phyloP scores from a whole-genome alignment of 1,284 basidiomycete genomes.

The Blastosporella zonata region DNA sequence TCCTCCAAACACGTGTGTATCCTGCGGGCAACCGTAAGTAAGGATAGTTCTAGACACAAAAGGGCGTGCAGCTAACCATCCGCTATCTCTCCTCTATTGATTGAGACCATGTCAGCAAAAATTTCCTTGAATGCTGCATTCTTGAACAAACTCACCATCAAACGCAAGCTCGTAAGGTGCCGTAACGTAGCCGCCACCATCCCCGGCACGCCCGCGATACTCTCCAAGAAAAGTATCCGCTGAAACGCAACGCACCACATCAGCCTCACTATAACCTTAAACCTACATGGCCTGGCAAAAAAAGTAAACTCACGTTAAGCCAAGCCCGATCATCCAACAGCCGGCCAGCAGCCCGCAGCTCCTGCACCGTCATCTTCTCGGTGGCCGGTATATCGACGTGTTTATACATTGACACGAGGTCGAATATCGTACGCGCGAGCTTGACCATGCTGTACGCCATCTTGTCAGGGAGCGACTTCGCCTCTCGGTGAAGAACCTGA shows the following conservation, averaged over 20 bases:
- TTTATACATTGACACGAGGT: slow-evolving; percentile 79
- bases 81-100: slow-evolving; percentile 75
- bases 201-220: slow-evolving; percentile 89
- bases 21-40: slow-evolving; percentile 25
- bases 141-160: slow-evolving; percentile 56
- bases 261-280: too few species aligned
- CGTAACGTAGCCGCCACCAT: slow-evolving; percentile 90
- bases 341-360: slow-evolving; percentile 72
- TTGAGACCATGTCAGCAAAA: not conserved
- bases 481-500: slow-evolving; percentile 69
- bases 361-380: slow-evolving; percentile 59
- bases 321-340: slow-evolving; percentile 74
- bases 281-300: too few species aligned
- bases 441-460: slow-evolving; percentile 65
- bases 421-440: slow-evolving; percentile 62
- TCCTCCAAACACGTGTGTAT: slow-evolving; percentile 84
- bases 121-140: not conserved
- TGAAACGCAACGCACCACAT: too few species aligned
- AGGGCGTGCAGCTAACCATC: slow-evolving; percentile 52
- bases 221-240: slow-evolving; percentile 88
- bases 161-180: slow-evolving; percentile 77
- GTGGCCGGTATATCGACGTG: slow-evolving; percentile 63
- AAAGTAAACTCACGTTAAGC: slow-evolving; percentile 54
- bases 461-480: slow-evolving; percentile 70
- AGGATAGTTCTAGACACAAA: not conserved